phyloP scores from a whole-genome alignment of 2,329 filamentous ascomycete species.

The Neocucurbitaria cava region DNA sequence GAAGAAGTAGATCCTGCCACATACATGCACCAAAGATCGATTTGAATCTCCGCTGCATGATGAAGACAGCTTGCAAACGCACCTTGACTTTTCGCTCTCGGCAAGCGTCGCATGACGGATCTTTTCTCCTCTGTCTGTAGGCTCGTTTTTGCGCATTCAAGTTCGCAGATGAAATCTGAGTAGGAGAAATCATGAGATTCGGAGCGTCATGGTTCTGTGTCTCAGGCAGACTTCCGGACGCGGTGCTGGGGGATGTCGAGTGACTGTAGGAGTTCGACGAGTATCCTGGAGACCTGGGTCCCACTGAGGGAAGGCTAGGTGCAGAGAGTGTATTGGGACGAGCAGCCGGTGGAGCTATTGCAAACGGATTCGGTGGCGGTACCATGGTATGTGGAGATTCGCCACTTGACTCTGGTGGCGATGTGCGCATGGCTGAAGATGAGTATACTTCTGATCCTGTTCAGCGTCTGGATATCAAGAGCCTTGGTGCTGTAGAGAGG shows the following conservation, averaged over 20 bases:
- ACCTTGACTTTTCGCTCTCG: slow-evolving; percentile 79
- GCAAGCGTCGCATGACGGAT: slow-evolving; percentile 97
- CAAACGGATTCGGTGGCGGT: slow-evolving; percentile 43
- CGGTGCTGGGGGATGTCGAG: slow-evolving; percentile 47
- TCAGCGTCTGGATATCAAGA: background rate
- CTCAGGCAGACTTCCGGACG: slow-evolving; percentile 42
- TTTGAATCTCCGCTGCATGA: background rate
- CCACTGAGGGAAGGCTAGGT: slow-evolving; percentile 36
- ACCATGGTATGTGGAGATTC: slow-evolving; percentile 44
- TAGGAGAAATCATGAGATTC: slow-evolving; percentile 51
- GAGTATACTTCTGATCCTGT: slow-evolving; percentile 13
- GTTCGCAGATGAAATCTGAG: slow-evolving; percentile 55
- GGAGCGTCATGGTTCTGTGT: slow-evolving; percentile 38
- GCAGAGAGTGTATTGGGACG: slow-evolving; percentile 37
- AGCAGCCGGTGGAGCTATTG: slow-evolving; percentile 28
- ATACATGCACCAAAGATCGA: background rate
- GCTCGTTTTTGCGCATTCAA: slow-evolving; percentile 85
- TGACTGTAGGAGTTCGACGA: slow-evolving; percentile 40
- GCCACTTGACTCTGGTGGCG: slow-evolving; percentile 42
- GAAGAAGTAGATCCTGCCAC: background rate
- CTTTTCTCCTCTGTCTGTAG: slow-evolving; percentile 92
- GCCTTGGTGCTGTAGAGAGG: slow-evolving; percentile 14
- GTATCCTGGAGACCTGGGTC: slow-evolving; percentile 43
- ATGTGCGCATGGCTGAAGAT: slow-evolving; percentile 33
- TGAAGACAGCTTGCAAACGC: slow-evolving; percentile 14